These are phyloP conservation scores for Penicillium sp. DNA, from an alignment of 2,329 filamentous ascomycete genomes.

Conservation along the genomic window DNA sequence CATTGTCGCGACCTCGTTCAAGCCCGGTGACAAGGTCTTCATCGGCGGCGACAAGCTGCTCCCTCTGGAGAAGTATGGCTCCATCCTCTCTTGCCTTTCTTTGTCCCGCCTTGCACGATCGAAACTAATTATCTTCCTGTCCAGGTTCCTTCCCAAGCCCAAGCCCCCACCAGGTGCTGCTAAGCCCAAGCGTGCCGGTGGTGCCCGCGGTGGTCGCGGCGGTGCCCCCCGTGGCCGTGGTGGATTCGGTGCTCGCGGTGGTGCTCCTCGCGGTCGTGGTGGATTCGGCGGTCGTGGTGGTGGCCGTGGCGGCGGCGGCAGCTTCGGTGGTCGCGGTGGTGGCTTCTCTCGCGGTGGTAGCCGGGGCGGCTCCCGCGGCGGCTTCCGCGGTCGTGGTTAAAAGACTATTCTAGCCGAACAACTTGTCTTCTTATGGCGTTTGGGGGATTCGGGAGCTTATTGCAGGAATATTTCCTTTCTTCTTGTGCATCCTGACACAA, in stretches of 20 bases:
- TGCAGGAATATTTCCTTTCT: slow-evolving; percentile 43
- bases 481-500: slow-evolving; percentile 44
- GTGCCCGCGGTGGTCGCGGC: slow-evolving; percentile 52
- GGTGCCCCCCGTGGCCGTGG: slow-evolving; percentile 37
- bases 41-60: slow-evolving; percentile 93
- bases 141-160: slow-evolving; percentile 86
- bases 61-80: slow-evolving; percentile 75
- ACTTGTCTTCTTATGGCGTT: slow-evolving; percentile 50
- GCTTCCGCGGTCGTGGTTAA: slow-evolving; percentile 34
- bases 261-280: slow-evolving; percentile 29
- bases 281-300: slow-evolving; percentile 26
- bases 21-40: slow-evolving; percentile 95
- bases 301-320: slow-evolving; percentile 18
- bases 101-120: background rate
- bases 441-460: slow-evolving; percentile 46
- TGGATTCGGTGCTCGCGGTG: slow-evolving; percentile 29
- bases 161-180: slow-evolving; percentile 69
- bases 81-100: background rate
- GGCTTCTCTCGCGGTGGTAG: slow-evolving; percentile 24
- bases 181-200: slow-evolving; percentile 72
- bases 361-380: slow-evolving; percentile 23
- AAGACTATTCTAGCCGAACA: slow-evolving; percentile 24
- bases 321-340: slow-evolving; percentile 32
- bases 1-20: slow-evolving; percentile 93
- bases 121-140: slow-evolving; percentile 21